phyloP scores from a whole-genome alignment of 2,329 filamentous ascomycete species.

The Epichloe gansuensis region DNA sequence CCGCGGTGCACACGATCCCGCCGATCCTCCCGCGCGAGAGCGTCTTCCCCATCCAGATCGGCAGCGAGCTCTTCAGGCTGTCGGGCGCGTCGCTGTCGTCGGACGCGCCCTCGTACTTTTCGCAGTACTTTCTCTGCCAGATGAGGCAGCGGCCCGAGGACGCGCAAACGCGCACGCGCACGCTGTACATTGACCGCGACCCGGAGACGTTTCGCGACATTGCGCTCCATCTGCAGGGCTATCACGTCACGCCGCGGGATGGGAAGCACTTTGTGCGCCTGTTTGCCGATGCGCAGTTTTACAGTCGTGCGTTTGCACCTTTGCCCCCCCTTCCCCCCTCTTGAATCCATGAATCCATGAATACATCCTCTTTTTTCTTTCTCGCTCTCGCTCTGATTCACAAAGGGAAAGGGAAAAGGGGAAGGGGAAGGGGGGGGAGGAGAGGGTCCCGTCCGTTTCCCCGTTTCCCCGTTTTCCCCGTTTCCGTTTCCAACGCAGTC shows the following conservation, averaged over 20 bases:
- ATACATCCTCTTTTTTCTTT: not conserved
- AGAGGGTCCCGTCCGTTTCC: not conserved
- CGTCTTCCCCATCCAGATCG: conserved; percentile 64
- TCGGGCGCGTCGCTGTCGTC: conserved; percentile 62
- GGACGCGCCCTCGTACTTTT: conserved; percentile 90
- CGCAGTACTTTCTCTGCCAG: conserved; percentile 82
- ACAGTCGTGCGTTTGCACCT: conserved; percentile 49
- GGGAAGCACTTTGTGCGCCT: conserved; percentile 81
- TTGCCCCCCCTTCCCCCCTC: not conserved
- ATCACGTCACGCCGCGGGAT: conserved; percentile 71
- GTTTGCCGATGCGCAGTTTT: conserved; percentile 92
- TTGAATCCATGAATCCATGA: too few relatives aligned
- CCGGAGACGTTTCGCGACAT: conserved; percentile 83
- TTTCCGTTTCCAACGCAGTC: conserved; percentile 35
- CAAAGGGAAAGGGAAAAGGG: too few relatives aligned
- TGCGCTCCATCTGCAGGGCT: conserved; percentile 79
- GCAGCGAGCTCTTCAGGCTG: conserved; percentile 57
- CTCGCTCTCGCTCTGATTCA: not conserved
- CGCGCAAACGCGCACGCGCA: conserved; percentile 55
- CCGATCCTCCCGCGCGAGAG: conserved; percentile 54
- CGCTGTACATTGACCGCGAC: conserved; percentile 90
- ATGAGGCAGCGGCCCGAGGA: conserved; percentile 47
- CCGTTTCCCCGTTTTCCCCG: not conserved
- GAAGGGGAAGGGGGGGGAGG: not conserved
- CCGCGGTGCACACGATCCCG: conserved; percentile 34